Evolutionary conservation across 148 eudicot genomes (phyloP).

Genomic region (Cornus kousa): DNA sequence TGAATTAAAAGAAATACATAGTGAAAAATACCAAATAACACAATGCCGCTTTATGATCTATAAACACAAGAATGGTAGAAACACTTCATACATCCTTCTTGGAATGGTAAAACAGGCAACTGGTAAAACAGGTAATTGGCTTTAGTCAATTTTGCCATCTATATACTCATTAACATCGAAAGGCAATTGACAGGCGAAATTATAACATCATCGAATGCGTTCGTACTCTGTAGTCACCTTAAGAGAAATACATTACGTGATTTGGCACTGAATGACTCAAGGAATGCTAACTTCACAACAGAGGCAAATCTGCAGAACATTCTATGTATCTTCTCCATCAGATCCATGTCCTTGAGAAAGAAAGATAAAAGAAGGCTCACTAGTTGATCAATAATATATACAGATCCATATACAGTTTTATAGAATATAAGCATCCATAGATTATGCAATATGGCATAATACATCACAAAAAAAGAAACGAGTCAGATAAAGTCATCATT

Average conservation of each 20-base stretch:
- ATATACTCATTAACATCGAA: not conserved
- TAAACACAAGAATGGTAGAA: slow-evolving; percentile 11
- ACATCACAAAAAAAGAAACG: not conserved
- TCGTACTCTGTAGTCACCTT: slow-evolving; percentile 3
- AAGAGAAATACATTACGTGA: slow-evolving; percentile 2
- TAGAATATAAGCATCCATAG: not conserved
- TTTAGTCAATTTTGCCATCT: slow-evolving; percentile 8
- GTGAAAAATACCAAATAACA: not conserved
- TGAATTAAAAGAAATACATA: slow-evolving; percentile 6
- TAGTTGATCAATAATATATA: slow-evolving; percentile 4
- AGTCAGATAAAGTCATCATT: not conserved
- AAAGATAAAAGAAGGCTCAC: not conserved
- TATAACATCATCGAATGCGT: slow-evolving; percentile 4
- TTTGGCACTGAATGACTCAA: not conserved
- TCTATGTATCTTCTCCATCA: not conserved
- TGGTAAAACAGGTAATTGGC: not conserved
- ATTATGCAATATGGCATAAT: not conserved
- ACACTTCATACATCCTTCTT: slow-evolving; percentile 8
- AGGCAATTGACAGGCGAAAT: slow-evolving; percentile 6
- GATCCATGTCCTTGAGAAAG: not conserved
- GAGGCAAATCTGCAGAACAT: not conserved
- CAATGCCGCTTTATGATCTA: slow-evolving; percentile 4
- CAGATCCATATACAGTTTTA: not conserved
- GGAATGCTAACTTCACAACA: not conserved
- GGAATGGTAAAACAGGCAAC: slow-evolving; percentile 5